Base-by-base conservation (phyloP, 2,329 filamentous ascomycete genomes). In the Calonectria leucothoes region DNA sequence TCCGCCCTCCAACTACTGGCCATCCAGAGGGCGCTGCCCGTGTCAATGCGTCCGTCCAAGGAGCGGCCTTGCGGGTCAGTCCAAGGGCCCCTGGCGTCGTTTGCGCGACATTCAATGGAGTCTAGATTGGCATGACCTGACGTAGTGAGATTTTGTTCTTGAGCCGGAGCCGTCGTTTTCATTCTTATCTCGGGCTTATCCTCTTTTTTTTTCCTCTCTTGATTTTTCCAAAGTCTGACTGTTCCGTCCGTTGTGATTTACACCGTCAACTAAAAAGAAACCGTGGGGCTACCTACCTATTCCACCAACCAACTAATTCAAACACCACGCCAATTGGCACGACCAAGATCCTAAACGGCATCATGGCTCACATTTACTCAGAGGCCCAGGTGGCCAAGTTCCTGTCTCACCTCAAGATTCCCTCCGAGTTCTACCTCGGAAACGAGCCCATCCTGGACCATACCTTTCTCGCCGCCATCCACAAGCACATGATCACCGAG, bases 401-500 rank as follows among this genome's bases (percentile, higher is more conserved):
- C 65, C 80, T 82, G 55, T 71, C 75, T 39, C 75, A 79, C 61
- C 70, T 81, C 61, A 76, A 77, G 77, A 76, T 82, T 48, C 80
- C 80, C 17, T 70, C 76, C n/a, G 76, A 81, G 35, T 82, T 76
- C 57, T 81, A 79, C 29, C 71, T 78, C 29, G 78, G 74, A 11
- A 80, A 78, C 51, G 73, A 81, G 31, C 81, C 80, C 52, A 76
- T 79, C 42, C 74, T 78, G 12, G 78, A 81, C 45, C 77, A 81
- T 70, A 78, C 75, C 23, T 81, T 87, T 75, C 79, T 88, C 70
- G 81, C 81, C 31, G 81, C 84, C 51, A 76, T 87, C 64, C 85
- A 89, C 74, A 74, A 79, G 57, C 82, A 88, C 75, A 88, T 88
- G 74, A 87, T 91, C 68, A 83, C 88, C 0, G 84, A 85, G 0